These are phyloP conservation scores for Tardiomyces depauwii DNA, from an alignment of 1,139 yeast species.

Conservation along the genomic window DNA sequence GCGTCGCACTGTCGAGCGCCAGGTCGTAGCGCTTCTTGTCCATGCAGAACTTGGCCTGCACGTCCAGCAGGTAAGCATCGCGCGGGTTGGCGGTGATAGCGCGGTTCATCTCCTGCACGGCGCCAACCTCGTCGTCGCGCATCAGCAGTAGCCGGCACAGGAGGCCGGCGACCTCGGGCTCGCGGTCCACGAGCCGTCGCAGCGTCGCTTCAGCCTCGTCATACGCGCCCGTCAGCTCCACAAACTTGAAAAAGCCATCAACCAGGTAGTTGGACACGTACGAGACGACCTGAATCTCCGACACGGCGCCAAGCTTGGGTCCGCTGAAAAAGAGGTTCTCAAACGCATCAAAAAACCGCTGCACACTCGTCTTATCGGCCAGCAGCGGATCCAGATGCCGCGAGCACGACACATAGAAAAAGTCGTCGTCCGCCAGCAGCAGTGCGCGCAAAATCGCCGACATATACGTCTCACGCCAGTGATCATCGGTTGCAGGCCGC, in stretches of 20 bases:
- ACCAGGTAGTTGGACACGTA: constrained; percentile 61
- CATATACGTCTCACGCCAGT: constrained; percentile 77
- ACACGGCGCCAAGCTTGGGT: constrained; percentile 47
- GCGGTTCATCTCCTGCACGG: constrained; percentile 53
- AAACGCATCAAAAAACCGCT: constrained; percentile 46
- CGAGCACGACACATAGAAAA: constrained; percentile 55
- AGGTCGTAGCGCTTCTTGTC: constrained; percentile 54
- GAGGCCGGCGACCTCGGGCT: constrained; percentile 45
- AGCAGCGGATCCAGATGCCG: constrained; percentile 55
- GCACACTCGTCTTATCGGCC: constrained; percentile 24
- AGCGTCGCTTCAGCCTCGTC: constrained; percentile 48
- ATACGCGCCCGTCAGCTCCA: constrained; percentile 54
- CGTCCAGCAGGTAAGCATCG: constrained; percentile 43
- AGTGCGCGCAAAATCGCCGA: constrained; percentile 64
- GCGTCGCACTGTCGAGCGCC: constrained; percentile 62
- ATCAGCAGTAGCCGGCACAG: constrained; percentile 50
- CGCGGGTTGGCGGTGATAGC: constrained; percentile 49
- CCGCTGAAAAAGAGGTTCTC: constrained; percentile 60
- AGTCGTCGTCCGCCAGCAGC: constrained; percentile 57
- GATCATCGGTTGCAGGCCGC: constrained; percentile 24
- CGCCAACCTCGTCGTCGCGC: constrained; percentile 69
- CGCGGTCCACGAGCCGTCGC: constrained; percentile 30
- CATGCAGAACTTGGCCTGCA: constrained; percentile 66
- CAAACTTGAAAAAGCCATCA: constrained; percentile 56
- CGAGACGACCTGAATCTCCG: constrained; percentile 57